Base-by-base conservation (phyloP, 179 eudicot species). In the Corrigiola litoralis region DNA sequence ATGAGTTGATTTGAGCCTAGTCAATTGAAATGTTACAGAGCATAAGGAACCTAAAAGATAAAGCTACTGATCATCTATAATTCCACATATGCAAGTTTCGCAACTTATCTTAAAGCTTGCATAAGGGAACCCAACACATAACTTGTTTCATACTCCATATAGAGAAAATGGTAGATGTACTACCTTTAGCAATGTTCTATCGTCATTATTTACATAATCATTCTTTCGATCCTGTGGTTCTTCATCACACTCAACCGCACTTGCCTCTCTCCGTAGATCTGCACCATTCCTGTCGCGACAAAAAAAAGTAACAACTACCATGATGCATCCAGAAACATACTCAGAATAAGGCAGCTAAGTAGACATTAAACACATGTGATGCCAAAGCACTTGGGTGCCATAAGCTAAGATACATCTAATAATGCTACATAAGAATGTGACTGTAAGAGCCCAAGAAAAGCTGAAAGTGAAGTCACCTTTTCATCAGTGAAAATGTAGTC, bases 101-200 rank as follows among this genome's bases (percentile, higher is more conserved):
- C 3, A 38, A 11, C 2, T 8, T 33, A 17, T 52, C 16, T 5
- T 31, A 27, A 16, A 50, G 10, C 48, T 33, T 23, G 13, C 17
- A 32, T 29, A 32, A 46, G 32, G 46, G 14, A n/a, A n/a, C n/a
- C n/a, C n/a, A n/a, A n/a, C n/a, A n/a, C n/a, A n/a, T n/a, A n/a
- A n/a, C n/a, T n/a, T n/a, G n/a, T n/a, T n/a, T n/a, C n/a, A n/a
- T n/a, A n/a, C 34, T 34, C 32, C 18, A 36, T 41, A 60, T 11
- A 31, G 52, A 50, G 32, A 38, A 11, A 40, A 13, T 17, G 11
- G 40, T 38, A 6, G 24, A 66, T 24, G 32, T 41, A 51, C 40
- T 58, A 79, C 87, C 87, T 76, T 83, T 57, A 83, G 56, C 58
- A 83, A 76, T 40, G 84, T 66, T 62, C 87, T 78, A 31, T 83